Conservation (phyloP, 139 green algal genomes). For the Chlamydomonas sp. region DNA sequence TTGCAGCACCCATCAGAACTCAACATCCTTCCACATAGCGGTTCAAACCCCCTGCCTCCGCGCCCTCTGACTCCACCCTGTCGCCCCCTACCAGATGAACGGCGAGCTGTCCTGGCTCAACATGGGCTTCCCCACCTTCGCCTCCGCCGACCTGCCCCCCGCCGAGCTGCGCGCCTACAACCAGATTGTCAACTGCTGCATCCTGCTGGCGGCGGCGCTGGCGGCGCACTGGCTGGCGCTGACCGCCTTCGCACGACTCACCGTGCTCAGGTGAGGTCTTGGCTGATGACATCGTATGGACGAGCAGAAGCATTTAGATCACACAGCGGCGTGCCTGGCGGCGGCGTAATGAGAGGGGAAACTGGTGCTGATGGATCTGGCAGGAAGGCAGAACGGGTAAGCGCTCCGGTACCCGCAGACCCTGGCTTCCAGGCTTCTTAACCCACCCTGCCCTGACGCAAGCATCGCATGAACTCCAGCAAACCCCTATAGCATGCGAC, state of each 20-base stretch:
- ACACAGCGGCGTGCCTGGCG: too few relatives aligned
- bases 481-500: too few relatives aligned
- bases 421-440: not conserved
- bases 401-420: too few relatives aligned
- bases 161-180: constrained; percentile 6
- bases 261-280: not conserved
- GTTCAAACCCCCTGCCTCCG: not conserved
- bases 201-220: not conserved
- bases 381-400: too few relatives aligned
- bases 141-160: not conserved
- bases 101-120: constrained; percentile 16
- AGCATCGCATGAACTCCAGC: not conserved
- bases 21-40: too few relatives aligned
- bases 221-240: not conserved
- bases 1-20: too few relatives aligned
- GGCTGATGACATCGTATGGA: too few relatives aligned
- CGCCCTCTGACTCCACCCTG: not conserved
- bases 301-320: too few relatives aligned
- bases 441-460: too few relatives aligned
- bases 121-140: constrained; percentile 23
- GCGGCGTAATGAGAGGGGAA: too few relatives aligned
- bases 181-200: not conserved
- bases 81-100: constrained; percentile 5
- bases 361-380: too few relatives aligned
- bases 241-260: not conserved